phyloP scores from a whole-genome alignment of 1,284 basidiomycete species.

The Pseudozyma flocculosa region DNA sequence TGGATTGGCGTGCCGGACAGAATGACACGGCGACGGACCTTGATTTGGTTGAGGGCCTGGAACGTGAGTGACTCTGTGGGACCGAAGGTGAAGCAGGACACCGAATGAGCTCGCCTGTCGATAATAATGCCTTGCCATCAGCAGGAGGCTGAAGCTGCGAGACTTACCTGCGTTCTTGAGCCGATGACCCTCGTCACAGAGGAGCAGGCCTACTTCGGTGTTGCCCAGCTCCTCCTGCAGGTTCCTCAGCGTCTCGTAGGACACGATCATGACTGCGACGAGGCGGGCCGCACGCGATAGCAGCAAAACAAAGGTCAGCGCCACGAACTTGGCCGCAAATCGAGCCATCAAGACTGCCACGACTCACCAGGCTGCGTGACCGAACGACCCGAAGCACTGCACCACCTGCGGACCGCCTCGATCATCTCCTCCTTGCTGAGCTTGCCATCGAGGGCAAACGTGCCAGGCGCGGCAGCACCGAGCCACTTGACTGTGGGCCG shows the following conservation, averaged over 20 bases:
- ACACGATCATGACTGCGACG: constrained; percentile 85
- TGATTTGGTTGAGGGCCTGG: constrained; percentile 76
- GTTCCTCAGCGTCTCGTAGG: constrained; percentile 84
- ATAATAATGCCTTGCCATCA: too few species aligned
- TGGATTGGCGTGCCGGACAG: constrained; percentile 95
- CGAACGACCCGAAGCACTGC: constrained; percentile 42
- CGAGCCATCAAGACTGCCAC: too few species aligned
- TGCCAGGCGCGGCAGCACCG: constrained; percentile 48
- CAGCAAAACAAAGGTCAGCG: too few species aligned
- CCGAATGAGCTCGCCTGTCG: too few species aligned
- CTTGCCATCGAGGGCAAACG: constrained; percentile 53
- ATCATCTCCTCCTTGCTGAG: constrained; percentile 55
- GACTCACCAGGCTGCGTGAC: constrained; percentile 45
- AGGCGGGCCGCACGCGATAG: too few species aligned
- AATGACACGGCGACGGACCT: constrained; percentile 92
- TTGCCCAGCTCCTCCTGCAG: constrained; percentile 51
- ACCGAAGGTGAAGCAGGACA: not conserved
- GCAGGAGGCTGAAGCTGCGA: too few species aligned
- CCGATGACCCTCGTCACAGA: constrained; percentile 96
- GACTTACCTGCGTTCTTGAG: constrained; percentile 87
- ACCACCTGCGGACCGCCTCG: constrained; percentile 52
- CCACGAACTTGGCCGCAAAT: too few species aligned
- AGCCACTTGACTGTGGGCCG: constrained; percentile 52
- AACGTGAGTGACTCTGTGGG: constrained; percentile 67
- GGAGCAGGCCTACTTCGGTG: constrained; percentile 76